A percentile compares a stretch with the other conserved stretches of the same genome.
These are phyloP conservation scores for Emergomyces orientalis DNA, from an alignment of 2,329 filamentous ascomycete species.

Conservation along the genomic window DNA sequence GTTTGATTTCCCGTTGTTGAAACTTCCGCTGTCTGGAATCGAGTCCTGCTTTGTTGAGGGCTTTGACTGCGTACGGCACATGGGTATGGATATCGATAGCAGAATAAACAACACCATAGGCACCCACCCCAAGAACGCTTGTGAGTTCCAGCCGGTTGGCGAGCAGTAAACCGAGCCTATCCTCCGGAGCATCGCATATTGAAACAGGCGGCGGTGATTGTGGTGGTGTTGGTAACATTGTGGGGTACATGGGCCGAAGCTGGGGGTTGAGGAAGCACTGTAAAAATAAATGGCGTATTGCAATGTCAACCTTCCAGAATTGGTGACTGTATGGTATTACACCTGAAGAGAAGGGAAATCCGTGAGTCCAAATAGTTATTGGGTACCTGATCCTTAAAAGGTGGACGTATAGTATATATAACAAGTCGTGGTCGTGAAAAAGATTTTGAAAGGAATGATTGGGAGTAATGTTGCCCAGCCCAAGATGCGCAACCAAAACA, in stretches of 20 bases:
- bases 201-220: constrained; percentile 33
- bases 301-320: constrained; percentile 15
- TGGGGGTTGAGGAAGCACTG: background rate
- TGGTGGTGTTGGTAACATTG: constrained; percentile 40
- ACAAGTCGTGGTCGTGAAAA: background rate
- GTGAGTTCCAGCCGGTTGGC: constrained; percentile 75
- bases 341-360: background rate
- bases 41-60: constrained; percentile 86
- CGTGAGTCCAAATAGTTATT: background rate
- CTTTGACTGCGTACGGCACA: constrained; percentile 88
- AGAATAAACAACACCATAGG: constrained; percentile 92
- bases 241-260: constrained; percentile 31
- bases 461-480: background rate
- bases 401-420: background rate
- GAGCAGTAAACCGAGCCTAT: constrained; percentile 73
- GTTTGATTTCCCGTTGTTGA: constrained; percentile 83
- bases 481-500: constrained; percentile 12
- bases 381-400: constrained; percentile 6
- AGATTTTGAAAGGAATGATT: constrained; percentile 4
- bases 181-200: constrained; percentile 61
- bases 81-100: constrained; percentile 75
- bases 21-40: constrained; percentile 80
- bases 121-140: constrained; percentile 80
- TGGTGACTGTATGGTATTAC: background rate
- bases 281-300: constrained; percentile 15